These are phyloP conservation scores for Mycena albidolilacea DNA, from an alignment of 768 basidiomycete genomes.

Conservation along the genomic window DNA sequence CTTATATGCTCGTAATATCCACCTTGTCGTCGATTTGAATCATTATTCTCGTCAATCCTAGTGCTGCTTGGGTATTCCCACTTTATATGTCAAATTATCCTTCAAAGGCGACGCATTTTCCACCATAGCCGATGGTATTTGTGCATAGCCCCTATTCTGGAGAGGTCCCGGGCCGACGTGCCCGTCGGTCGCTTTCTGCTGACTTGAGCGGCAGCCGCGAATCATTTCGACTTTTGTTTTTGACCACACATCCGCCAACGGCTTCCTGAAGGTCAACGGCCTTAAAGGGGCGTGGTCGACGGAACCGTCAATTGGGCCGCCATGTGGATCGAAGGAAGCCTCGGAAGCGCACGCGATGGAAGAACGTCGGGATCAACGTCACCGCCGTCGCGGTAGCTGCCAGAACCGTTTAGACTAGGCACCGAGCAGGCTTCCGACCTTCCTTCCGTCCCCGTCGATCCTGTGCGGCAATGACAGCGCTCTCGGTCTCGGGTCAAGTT, in stretches of 20 bases:
- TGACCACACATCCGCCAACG: neutral
- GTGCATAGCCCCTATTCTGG: no score
- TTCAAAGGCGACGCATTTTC: no score
- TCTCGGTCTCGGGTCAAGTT: neutral
- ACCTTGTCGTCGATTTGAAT: no score
- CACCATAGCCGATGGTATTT: no score
- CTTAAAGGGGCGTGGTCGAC: slow-evolving; percentile 97
- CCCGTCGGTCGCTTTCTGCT: no score
- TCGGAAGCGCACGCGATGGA: slow-evolving; percentile 19
- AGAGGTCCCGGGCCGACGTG: no score
- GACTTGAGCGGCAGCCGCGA: no score
- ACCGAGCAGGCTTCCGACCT: slow-evolving; percentile 14
- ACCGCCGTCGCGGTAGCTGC: slow-evolving; percentile 21
- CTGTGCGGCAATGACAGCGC: slow-evolving; percentile 74
- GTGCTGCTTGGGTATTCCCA: no score
- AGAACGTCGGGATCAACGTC: slow-evolving; percentile 34
- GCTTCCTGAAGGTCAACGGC: slow-evolving; percentile 75
- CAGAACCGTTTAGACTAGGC: slow-evolving; percentile 18
- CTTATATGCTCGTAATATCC: no score
- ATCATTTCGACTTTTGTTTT: no score
- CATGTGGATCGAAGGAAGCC: slow-evolving; percentile 92
- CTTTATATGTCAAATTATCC: no score
- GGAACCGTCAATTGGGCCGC: slow-evolving; percentile 93
- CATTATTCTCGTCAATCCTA: no score
- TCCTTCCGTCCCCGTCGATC: slow-evolving; percentile 54